These are phyloP conservation scores for Exophiala oligosperma DNA, from an alignment of 2,329 filamentous ascomycete genomes.

Conservation along the genomic window DNA sequence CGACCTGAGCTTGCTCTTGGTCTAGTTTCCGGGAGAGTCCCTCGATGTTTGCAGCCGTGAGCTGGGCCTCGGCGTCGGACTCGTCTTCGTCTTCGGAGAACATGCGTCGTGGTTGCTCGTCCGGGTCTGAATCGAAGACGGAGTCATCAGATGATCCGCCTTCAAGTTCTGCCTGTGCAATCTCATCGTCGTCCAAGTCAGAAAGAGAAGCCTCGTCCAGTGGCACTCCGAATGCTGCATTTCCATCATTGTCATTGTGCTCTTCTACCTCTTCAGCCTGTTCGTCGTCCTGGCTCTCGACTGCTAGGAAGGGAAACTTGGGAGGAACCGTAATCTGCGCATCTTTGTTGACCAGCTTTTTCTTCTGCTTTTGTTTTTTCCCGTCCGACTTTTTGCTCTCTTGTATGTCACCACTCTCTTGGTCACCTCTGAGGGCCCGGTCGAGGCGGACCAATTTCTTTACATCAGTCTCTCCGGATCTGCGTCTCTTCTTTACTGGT, in stretches of 20 bases:
- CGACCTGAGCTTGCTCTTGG: constrained; percentile 71
- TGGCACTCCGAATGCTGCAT: constrained; percentile 48
- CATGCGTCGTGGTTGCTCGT: constrained; percentile 62
- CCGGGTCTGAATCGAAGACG: constrained; percentile 70
- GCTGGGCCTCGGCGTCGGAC: constrained; percentile 81
- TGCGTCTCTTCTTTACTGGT: constrained; percentile 66
- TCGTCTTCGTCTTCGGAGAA: constrained; percentile 96
- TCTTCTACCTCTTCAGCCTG: constrained; percentile 44
- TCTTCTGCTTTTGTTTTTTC: constrained; percentile 37
- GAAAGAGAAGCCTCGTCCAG: constrained; percentile 40
- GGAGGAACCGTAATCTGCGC: constrained; percentile 29
- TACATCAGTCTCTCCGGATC: constrained; percentile 41
- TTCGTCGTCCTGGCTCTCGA: constrained; percentile 39
- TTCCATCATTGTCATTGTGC: constrained; percentile 41
- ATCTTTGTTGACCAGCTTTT: constrained; percentile 32
- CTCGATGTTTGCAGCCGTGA: constrained; percentile 95
- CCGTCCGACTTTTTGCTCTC: constrained; percentile 37
- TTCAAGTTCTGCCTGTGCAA: constrained; percentile 34
- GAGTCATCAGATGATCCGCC: constrained; percentile 55
- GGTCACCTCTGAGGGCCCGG: constrained; percentile 32
- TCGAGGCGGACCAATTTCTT: constrained; percentile 44
- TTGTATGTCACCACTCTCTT: constrained; percentile 32
- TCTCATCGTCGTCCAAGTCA: constrained; percentile 27
- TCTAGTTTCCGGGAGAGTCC: constrained; percentile 86
- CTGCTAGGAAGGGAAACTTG: constrained; percentile 33